phyloP scores from a whole-genome alignment of 495 filamentous ascomycete species.

The Margaritispora aquatica region DNA sequence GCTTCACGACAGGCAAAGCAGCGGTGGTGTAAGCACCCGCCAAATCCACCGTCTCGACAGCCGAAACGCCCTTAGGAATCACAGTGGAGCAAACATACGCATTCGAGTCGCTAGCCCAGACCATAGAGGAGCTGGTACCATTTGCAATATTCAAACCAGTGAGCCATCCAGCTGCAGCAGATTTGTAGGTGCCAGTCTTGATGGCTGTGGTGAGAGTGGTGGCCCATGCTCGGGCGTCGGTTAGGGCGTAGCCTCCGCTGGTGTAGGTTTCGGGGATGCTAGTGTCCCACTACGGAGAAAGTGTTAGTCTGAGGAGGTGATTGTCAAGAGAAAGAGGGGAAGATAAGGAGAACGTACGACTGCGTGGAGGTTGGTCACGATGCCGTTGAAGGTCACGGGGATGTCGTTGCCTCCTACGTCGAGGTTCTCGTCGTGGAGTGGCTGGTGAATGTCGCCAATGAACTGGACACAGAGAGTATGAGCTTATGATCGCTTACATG shows the following conservation, averaged over 20 bases:
- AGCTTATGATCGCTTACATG: background rate
- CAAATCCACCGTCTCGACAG: constrained; percentile 44
- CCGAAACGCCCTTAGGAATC: constrained; percentile 38
- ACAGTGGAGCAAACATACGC: constrained; percentile 49
- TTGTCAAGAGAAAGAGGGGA: background rate
- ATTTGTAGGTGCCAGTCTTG: constrained; percentile 40
- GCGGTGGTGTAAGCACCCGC: constrained; percentile 44
- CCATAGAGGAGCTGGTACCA: constrained; percentile 30
- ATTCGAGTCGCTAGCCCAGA: constrained; percentile 54
- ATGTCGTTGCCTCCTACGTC: constrained; percentile 55
- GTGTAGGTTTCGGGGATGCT: constrained; percentile 38
- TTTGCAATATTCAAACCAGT: constrained; percentile 34
- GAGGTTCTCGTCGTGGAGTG: constrained; percentile 54
- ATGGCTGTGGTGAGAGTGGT: constrained; percentile 34
- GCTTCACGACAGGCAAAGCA: constrained; percentile 46
- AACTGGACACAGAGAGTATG: constrained; percentile 32
- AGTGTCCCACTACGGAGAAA: constrained; percentile 43
- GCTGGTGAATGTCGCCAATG: constrained; percentile 58
- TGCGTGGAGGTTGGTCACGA: constrained; percentile 50
- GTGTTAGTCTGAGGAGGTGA: background rate
- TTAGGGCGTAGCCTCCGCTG: constrained; percentile 29
- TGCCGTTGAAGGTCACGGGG: constrained; percentile 46
- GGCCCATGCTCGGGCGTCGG: constrained; percentile 29
- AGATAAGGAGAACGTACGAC: constrained; percentile 18
- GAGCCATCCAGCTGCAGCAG: constrained; percentile 41